These are phyloP conservation scores for Syzygium jambos DNA, from an alignment of 345 rosid genomes.

Conservation along the genomic window DNA sequence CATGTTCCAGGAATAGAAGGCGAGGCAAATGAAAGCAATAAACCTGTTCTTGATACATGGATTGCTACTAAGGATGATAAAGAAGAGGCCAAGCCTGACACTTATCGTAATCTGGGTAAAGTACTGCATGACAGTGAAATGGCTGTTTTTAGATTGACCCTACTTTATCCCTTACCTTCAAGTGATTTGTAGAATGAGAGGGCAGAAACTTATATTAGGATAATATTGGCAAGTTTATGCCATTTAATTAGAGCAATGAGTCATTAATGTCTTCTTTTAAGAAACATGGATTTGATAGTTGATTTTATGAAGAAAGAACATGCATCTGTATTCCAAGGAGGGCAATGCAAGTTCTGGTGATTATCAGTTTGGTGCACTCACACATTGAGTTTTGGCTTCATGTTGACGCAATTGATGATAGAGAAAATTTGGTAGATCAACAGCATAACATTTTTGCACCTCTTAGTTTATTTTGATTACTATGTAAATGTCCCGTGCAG, in stretches of 20 bases:
- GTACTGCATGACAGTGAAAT: neutral
- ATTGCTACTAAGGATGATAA: slow-evolving; percentile 4
- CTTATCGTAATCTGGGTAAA: neutral
- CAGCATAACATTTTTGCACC: too few relatives aligned
- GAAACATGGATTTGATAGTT: neutral
- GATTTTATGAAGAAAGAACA: neutral
- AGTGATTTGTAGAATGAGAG: too few relatives aligned
- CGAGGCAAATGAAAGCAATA: slow-evolving; percentile 12
- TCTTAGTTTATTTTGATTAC: too few relatives aligned
- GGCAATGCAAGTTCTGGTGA: neutral
- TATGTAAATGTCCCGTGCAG: slow-evolving; percentile 6
- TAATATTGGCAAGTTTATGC: neutral
- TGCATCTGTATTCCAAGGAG: neutral
- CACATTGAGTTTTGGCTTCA: too few relatives aligned
- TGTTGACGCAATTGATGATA: too few relatives aligned
- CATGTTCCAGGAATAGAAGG: slow-evolving; percentile 10
- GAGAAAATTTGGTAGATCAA: too few relatives aligned
- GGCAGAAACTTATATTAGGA: too few relatives aligned
- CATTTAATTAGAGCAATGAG: neutral
- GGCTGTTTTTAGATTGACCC: too few relatives aligned
- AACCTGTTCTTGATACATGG: slow-evolving; percentile 8
- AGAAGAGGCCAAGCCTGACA: slow-evolving; percentile 3
- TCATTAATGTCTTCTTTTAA: too few relatives aligned
- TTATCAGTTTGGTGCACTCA: too few relatives aligned
- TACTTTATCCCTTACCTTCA: too few relatives aligned